These are phyloP conservation scores for Nidularia pulvinata DNA, from an alignment of 768 basidiomycete species.

Conservation along the genomic window DNA sequence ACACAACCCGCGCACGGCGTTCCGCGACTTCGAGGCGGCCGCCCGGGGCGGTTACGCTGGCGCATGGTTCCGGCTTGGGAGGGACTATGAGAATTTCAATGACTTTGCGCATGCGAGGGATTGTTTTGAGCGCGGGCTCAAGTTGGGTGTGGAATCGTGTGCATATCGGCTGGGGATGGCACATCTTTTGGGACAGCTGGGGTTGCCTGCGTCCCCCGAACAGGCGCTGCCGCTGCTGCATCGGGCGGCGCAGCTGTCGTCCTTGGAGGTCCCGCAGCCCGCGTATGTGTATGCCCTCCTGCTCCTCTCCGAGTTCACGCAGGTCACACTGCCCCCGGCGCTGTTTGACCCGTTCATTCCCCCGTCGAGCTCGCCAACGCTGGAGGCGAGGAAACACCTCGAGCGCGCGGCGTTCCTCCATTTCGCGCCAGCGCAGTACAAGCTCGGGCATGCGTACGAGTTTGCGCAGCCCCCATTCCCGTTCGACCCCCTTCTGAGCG, in stretches of 20 bases:
- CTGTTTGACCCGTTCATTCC: conserved; percentile 58
- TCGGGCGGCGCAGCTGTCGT: conserved; percentile 74
- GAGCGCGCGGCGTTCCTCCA: conserved; percentile 86
- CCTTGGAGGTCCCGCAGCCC: conserved; percentile 80
- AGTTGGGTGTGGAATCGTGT: conserved; percentile 74
- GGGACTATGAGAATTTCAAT: conserved; percentile 90
- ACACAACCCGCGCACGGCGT: conserved; percentile 76
- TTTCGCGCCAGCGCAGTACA: conserved; percentile 89
- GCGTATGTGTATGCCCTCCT: conserved; percentile 90
- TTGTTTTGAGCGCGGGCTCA: conserved; percentile 85
- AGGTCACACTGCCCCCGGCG: conserved; percentile 50
- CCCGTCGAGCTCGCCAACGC: conserved; percentile 38
- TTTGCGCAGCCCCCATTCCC: conserved; percentile 84
- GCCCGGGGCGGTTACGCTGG: conserved; percentile 74
- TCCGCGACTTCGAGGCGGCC: conserved; percentile 86
- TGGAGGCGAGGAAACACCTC: conserved; percentile 75
- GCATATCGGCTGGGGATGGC: conserved; percentile 94
- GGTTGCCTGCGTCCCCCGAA: conserved; percentile 48
- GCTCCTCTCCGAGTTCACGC: conserved; percentile 82
- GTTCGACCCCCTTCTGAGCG: conserved; percentile 87
- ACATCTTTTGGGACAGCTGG: conserved; percentile 85
- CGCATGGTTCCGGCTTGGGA: conserved; percentile 92
- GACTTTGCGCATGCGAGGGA: conserved; percentile 75
- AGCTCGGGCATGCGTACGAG: conserved; percentile 91
- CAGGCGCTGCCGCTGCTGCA: conserved; percentile 72